Evolutionary conservation across 2,329 filamentous ascomycete genomes (phyloP).

Genomic region (Dactylellina haptotyla): DNA sequence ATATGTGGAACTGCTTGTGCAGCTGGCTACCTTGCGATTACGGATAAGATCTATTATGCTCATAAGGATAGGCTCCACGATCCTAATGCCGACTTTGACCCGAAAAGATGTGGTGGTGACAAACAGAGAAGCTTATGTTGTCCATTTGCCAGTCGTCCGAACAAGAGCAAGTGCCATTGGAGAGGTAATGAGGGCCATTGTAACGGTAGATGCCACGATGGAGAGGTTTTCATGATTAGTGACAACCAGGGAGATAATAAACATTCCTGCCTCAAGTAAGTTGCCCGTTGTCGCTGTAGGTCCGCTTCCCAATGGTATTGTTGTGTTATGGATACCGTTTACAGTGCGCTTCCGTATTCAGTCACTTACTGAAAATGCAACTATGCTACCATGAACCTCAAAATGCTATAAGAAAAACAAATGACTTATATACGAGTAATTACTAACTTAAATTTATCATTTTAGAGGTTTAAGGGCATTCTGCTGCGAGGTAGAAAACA

Average conservation of each 20-base stretch:
- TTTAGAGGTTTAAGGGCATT: constrained; percentile 38
- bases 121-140: constrained; percentile 59
- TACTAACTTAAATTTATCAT: constrained; percentile 15
- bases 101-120: constrained; percentile 58
- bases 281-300: background rate
- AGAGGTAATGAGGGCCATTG: constrained; percentile 58
- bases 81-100: constrained; percentile 27
- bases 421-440: constrained; percentile 1
- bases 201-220: constrained; percentile 60
- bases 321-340: no score
- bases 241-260: constrained; percentile 59
- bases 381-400: no score
- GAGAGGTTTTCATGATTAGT: constrained; percentile 59
- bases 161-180: constrained; percentile 60
- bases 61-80: constrained; percentile 36
- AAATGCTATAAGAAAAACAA: background rate
- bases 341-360: no score
- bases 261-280: constrained; percentile 56
- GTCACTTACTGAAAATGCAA: background rate
- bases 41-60: constrained; percentile 52
- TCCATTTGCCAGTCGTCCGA: constrained; percentile 59
- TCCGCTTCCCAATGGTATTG: no score
- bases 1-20: constrained; percentile 59
- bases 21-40: constrained; percentile 58
- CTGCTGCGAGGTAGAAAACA: constrained; percentile 43